phyloP scores from a whole-genome alignment of 1,139 yeast genomes.

The Suhomyces kunorum region DNA sequence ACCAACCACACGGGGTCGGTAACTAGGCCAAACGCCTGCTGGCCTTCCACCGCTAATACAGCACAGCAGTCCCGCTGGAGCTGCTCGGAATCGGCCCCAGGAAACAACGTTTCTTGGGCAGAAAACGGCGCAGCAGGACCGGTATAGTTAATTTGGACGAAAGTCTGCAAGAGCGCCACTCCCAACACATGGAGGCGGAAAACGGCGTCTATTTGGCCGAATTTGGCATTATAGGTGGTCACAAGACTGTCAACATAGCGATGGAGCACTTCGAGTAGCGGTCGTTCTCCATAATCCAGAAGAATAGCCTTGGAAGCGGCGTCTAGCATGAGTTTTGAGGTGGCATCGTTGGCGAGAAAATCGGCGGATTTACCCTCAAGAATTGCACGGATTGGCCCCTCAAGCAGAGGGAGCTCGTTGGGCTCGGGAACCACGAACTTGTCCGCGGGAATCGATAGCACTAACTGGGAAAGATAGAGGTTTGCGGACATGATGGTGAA shows the following conservation, averaged over 20 bases:
- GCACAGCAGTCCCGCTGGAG: constrained; percentile 38
- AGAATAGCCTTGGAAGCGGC: constrained; percentile 9
- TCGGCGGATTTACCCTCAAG: constrained; percentile 31
- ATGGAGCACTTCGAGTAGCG: constrained; percentile 23
- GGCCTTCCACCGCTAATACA: constrained; percentile 58
- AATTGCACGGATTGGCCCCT: constrained; percentile 18
- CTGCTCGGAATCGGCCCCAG: constrained; percentile 27
- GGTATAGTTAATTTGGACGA: constrained; percentile 76
- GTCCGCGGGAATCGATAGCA: constrained; percentile 28
- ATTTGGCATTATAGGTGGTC: constrained; percentile 13
- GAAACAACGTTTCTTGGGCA: constrained; percentile 35
- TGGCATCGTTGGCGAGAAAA: constrained; percentile 20
- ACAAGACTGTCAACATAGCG: constrained; percentile 23
- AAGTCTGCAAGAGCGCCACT: constrained; percentile 63
- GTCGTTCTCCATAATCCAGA: constrained; percentile 18
- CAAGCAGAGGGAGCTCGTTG: constrained; percentile 10
- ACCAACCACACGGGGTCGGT: constrained; percentile 56
- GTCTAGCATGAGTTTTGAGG: constrained; percentile 10
- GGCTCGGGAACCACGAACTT: constrained; percentile 18
- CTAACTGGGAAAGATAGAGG: constrained; percentile 27
- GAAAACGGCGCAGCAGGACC: constrained; percentile 66
- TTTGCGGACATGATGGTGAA: constrained; percentile 15
- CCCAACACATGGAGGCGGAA: constrained; percentile 45
- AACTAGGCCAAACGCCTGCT: constrained; percentile 60
- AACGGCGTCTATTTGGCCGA: constrained; percentile 17